Conservation (phyloP, 2,329 filamentous ascomycete species). For the Hymenotorrendiella dingleyae region DNA sequence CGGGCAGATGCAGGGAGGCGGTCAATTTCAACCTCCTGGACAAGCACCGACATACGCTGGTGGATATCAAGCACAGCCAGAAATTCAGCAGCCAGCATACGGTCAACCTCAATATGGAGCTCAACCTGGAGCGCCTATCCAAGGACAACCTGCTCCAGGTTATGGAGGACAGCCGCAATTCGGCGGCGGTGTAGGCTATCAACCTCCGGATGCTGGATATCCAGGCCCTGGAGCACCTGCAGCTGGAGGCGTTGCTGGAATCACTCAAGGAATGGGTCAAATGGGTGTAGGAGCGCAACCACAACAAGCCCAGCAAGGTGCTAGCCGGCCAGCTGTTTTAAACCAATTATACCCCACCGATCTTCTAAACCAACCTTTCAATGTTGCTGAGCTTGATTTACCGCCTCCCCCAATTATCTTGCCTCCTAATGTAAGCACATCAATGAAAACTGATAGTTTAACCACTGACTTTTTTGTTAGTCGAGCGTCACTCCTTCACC, state of each 20-base stretch:
- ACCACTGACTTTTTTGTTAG: constrained; percentile 45
- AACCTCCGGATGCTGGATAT: constrained; percentile 63
- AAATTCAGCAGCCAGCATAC: constrained; percentile 26
- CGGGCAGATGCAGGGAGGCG: constrained; percentile 57
- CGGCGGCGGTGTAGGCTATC: constrained; percentile 51
- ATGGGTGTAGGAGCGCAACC: constrained; percentile 53
- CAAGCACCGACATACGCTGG: constrained; percentile 30
- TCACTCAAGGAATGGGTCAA: constrained; percentile 78
- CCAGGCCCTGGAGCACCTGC: constrained; percentile 41
- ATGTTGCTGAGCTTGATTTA: constrained; percentile 84
- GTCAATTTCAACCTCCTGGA: constrained; percentile 36
- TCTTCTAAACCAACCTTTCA: constrained; percentile 86
- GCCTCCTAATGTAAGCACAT: constrained; percentile 74
- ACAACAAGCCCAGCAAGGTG: constrained; percentile 44
- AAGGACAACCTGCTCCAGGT: constrained; percentile 31
- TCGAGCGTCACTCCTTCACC: constrained; percentile 87
- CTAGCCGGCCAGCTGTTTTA: constrained; percentile 48
- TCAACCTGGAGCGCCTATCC: constrained; percentile 34
- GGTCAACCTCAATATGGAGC: constrained; percentile 26
- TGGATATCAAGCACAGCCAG: constrained; percentile 28
- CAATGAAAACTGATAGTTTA: not conserved
- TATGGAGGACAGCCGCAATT: constrained; percentile 29
- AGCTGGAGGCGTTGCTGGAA: constrained; percentile 51
- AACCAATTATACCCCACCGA: constrained; percentile 93
- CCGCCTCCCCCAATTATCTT: constrained; percentile 87